Evolutionary conservation across 1,284 basidiomycete species (phyloP).

Genomic region (Microbotryum lychnidis-dioicae): DNA sequence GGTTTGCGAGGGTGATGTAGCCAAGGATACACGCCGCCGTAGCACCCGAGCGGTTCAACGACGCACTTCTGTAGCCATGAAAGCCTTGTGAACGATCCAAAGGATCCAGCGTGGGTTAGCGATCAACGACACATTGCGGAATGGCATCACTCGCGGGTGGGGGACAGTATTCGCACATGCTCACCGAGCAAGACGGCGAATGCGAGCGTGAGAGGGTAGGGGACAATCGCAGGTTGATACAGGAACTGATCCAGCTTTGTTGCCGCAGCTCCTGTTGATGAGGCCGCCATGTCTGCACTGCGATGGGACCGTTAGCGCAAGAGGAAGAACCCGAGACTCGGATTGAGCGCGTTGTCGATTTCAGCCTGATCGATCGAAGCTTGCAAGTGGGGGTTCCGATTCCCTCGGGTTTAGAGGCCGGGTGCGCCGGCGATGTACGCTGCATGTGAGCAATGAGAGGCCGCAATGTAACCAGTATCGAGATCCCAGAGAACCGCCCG

Average conservation of each 20-base stretch:
- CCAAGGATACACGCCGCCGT: slow-evolving; percentile 67
- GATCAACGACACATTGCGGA: neutral
- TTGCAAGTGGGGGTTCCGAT: too few relatives aligned
- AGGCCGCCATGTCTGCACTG: too few relatives aligned
- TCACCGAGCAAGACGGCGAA: slow-evolving; percentile 4
- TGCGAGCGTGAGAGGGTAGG: neutral
- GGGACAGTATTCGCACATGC: neutral
- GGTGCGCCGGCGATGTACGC: too few relatives aligned
- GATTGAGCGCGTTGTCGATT: too few relatives aligned
- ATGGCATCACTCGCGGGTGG: neutral
- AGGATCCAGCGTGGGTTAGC: neutral
- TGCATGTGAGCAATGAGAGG: too few relatives aligned
- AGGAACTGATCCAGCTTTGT: neutral
- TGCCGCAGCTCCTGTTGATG: too few relatives aligned
- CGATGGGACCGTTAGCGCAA: too few relatives aligned
- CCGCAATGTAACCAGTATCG: too few relatives aligned
- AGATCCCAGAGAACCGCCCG: too few relatives aligned
- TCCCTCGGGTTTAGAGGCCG: too few relatives aligned
- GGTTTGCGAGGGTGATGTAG: slow-evolving; percentile 52
- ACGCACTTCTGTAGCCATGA: slow-evolving; percentile 49
- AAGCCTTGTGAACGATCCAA: slow-evolving; percentile 5
- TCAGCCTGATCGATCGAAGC: too few relatives aligned
- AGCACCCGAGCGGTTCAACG: slow-evolving; percentile 51
- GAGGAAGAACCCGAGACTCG: too few relatives aligned
- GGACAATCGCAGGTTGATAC: neutral